phyloP scores from a whole-genome alignment of 75 land plant species.

The Pinus tabuliformis region DNA sequence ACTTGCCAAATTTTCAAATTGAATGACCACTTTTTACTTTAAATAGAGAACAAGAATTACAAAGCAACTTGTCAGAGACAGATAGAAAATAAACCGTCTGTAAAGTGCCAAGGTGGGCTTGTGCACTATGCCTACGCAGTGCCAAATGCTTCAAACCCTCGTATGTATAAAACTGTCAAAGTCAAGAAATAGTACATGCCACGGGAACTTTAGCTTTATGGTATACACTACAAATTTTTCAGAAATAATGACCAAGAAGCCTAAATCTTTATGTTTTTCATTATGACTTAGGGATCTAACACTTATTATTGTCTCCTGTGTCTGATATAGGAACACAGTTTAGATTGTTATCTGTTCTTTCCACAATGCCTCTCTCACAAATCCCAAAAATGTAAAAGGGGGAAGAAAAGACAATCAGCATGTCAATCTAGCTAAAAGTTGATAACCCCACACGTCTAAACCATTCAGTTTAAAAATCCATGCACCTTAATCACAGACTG shows the following conservation, averaged over 20 bases:
- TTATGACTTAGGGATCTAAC: background rate
- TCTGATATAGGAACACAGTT: background rate
- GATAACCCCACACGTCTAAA: too few species aligned
- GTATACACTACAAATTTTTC: background rate
- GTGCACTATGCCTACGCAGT: conserved; percentile 25
- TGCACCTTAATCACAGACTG: conserved; percentile 93
- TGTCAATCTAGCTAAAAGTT: background rate
- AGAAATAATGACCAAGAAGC: background rate
- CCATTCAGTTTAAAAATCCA: background rate
- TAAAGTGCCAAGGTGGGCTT: conserved; percentile 44
- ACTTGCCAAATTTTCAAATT: background rate
- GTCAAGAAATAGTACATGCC: background rate
- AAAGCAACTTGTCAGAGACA: background rate
- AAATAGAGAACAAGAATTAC: background rate
- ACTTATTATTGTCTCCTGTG: background rate
- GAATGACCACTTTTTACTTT: background rate
- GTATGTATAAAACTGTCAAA: conserved; percentile 86
- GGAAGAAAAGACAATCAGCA: background rate
- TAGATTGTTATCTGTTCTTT: background rate
- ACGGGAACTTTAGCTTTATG: background rate
- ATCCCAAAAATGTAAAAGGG: too few species aligned
- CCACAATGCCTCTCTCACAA: background rate
- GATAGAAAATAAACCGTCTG: conserved; percentile 62
- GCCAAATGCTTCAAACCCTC: conserved; percentile 78
- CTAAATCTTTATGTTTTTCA: background rate